Conservation (phyloP, 768 basidiomycete species). For the Mycena pura region DNA sequence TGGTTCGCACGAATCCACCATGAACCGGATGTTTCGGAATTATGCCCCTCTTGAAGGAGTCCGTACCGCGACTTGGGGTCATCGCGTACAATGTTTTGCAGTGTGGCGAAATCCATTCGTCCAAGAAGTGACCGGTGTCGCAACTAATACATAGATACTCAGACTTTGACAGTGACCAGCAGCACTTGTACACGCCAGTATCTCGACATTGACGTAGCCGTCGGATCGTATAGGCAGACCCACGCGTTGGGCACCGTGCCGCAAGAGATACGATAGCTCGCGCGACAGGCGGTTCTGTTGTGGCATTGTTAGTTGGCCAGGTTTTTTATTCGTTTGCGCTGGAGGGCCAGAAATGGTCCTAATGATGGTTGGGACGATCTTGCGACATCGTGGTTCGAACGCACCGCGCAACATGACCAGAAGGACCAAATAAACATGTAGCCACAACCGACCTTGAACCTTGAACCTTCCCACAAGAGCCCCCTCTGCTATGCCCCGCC, state of each 20-base stretch:
- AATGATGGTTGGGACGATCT: no score
- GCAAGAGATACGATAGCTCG: constrained; percentile 18
- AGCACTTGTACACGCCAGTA: constrained; percentile 7
- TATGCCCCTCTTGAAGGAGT: constrained; percentile 49
- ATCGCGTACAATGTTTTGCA: constrained; percentile 56
- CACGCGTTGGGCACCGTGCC: constrained; percentile 7
- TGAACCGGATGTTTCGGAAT: constrained; percentile 27
- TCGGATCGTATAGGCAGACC: constrained; percentile 15
- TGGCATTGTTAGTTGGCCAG: no score
- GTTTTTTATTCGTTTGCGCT: no score
- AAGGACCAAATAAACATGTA: no score
- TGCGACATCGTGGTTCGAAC: no score
- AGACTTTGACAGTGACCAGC: not conserved
- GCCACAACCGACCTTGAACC: no score
- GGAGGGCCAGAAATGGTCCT: no score
- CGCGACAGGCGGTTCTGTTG: constrained; percentile 11
- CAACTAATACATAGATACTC: constrained; percentile 53
- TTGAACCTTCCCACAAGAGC: no score
- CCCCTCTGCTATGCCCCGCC: no score
- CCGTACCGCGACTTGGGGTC: constrained; percentile 59
- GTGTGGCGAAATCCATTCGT: constrained; percentile 49
- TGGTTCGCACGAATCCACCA: constrained; percentile 80
- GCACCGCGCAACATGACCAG: no score
- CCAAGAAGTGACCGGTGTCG: constrained; percentile 58
- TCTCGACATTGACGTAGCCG: constrained; percentile 22